Percentiles rank a stretch among this genome's conserved stretches.
Evolutionary conservation across 805 yeast species (phyloP).

Genomic region (Yarrowia porcina): DNA sequence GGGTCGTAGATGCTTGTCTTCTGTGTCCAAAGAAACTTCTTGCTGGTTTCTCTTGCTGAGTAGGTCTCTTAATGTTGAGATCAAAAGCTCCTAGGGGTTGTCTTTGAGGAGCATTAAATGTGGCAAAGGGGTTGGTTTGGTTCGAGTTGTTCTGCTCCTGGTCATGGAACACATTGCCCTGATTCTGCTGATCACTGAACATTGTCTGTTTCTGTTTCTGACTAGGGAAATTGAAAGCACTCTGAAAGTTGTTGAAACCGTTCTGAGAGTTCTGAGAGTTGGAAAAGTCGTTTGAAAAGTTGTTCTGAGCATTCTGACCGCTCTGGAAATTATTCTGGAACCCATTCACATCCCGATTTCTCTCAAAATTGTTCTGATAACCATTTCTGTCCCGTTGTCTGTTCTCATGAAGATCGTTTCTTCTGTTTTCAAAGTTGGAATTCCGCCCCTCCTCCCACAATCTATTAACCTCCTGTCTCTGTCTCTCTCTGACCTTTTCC

Average conservation of each 20-base stretch:
- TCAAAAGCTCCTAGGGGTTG: neutral
- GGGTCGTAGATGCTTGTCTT: neutral
- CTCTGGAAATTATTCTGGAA: neutral
- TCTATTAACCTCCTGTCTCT: neutral
- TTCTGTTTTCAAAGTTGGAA: too few relatives aligned
- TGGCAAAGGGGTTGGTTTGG: neutral
- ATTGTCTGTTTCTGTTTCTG: neutral
- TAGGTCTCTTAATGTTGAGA: neutral
- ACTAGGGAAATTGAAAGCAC: too few relatives aligned
- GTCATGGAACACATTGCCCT: too few relatives aligned
- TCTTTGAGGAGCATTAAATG: neutral
- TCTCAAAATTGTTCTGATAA: too few relatives aligned
- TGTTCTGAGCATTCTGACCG: neutral
- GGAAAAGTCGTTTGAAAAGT: too few relatives aligned
- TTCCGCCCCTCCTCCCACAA: too few relatives aligned
- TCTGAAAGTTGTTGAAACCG: neutral
- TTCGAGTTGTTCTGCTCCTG: neutral
- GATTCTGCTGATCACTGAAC: too few relatives aligned
- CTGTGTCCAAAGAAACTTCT: neutral
- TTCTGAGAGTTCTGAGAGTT: neutral
- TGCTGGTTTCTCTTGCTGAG: neutral
- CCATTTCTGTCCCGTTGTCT: too few relatives aligned
- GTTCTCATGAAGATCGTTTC: too few relatives aligned
- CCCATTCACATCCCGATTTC: too few relatives aligned
- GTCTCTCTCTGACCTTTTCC: neutral